Conservation (phyloP, 2,329 filamentous ascomycete genomes). For the Akanthomyces dipterigenus region DNA sequence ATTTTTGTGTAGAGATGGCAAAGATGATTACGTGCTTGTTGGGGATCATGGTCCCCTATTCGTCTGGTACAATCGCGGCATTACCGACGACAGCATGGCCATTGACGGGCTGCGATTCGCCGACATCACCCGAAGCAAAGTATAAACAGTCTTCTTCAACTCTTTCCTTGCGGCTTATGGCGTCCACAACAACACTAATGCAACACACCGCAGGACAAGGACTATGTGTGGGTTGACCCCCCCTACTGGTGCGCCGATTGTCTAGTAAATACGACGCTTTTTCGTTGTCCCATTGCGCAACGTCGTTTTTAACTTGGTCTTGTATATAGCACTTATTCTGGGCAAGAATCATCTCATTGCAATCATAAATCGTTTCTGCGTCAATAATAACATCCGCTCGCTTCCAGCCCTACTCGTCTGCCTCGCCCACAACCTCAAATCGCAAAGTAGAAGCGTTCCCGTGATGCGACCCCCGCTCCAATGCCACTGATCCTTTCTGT, state of each 20-base stretch:
- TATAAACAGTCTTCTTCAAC: background rate
- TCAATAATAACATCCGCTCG: background rate
- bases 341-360: background rate
- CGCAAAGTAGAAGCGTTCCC: too few relatives aligned
- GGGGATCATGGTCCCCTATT: slow-evolving; percentile 7
- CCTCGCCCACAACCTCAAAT: background rate
- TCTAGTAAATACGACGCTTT: slow-evolving; percentile 1
- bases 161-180: too few relatives aligned
- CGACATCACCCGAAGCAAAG: slow-evolving; percentile 13
- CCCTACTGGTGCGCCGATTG: slow-evolving; percentile 5
- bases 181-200: background rate
- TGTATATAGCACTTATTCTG: background rate
- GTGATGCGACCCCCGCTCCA: too few relatives aligned
- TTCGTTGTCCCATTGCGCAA: background rate
- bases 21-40: slow-evolving; percentile 13
- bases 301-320: too few relatives aligned
- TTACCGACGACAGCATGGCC: slow-evolving; percentile 8
- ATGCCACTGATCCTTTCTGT: background rate
- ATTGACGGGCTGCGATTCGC: slow-evolving; percentile 15
- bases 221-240: slow-evolving; percentile 18
- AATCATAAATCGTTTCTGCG: background rate
- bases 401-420: background rate
- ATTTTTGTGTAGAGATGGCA: slow-evolving; percentile 6
- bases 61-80: slow-evolving; percentile 16
- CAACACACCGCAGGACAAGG: background rate